Evolutionary conservation across 2,329 filamentous ascomycete genomes (phyloP), one percentile per base, ranked within the genome.

Genomic region (Fusarium sp.): DNA sequence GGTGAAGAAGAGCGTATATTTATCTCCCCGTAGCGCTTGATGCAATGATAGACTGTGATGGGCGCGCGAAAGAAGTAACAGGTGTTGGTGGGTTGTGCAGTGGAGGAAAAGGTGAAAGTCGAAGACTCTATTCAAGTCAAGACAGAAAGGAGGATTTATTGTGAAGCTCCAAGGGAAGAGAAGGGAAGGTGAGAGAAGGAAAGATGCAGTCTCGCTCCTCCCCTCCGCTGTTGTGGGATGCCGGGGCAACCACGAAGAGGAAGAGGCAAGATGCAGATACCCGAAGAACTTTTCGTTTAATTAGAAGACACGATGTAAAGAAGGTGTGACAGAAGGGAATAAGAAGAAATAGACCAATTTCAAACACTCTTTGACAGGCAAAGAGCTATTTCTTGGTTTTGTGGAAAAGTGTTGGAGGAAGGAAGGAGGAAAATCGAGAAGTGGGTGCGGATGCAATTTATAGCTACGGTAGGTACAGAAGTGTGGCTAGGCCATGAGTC

Each of bases 381-480:
- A 26, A 22, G 34, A 39, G 34, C 9, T 36, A 9, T 28, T 45
- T 22, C 38, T 44, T 7, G 44, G 15, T 55, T 18, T 56, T 28
- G 41, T 55, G 30, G 20, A 47, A 30, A 52, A 56, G 51, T 57
- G 65, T 48, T 63, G 52, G 32, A 52, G 70, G 42, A 54, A 26
- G 26, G 30, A 32, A 52, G 70, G 42, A 54, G 28, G 44, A 26
- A 24, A 20, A 30, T 22, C 38, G 17, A 24, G 32, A 24, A 26
- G 30, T 44, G 45, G 32, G 30, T 66, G 45, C 34, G 20, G 59
- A 39, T 36, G 26, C 14, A 44, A 66, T 70, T 70, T 70, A 66
- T 70, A 51, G 17, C 30, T 9, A 22, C 22, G 20, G 14, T 48
- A 60, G 36, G n/a, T 17, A 70, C 17, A 14, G 47, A 24, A 41